Conservation (phyloP, 2,329 filamentous ascomycete genomes). For the Trichoderma hamatum region DNA sequence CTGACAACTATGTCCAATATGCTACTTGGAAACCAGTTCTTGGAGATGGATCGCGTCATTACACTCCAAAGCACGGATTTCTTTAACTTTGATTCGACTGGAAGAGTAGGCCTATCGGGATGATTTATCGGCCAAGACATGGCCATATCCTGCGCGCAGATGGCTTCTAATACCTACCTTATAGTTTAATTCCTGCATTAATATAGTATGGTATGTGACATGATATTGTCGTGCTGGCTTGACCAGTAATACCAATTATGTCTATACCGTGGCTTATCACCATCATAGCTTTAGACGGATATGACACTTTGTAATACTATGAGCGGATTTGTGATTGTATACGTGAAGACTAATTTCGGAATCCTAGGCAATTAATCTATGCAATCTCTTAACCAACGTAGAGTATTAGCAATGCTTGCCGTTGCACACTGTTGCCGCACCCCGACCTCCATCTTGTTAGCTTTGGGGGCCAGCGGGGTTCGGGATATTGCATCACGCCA, state of each 20-base stretch:
- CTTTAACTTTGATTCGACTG: constrained; percentile 6
- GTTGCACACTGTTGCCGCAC: not conserved
- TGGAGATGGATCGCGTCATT: constrained; percentile 23
- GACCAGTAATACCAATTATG: not conserved
- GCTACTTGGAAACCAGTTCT: constrained; percentile 17
- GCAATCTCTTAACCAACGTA: not conserved
- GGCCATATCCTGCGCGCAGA: not conserved
- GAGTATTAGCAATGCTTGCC: too few relatives aligned
- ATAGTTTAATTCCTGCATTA: not conserved
- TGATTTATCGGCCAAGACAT: not conserved
- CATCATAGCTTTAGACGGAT: too few relatives aligned
- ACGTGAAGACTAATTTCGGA: not conserved
- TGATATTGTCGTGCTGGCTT: not conserved
- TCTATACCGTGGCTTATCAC: not conserved
- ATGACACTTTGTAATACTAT: not conserved
- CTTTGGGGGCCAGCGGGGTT: not conserved
- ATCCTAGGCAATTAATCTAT: not conserved
- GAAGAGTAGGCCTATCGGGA: constrained; percentile 1
- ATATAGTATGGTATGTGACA: not conserved
- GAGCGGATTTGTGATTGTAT: not conserved
- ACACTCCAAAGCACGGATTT: constrained; percentile 12
- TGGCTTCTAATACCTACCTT: not conserved
- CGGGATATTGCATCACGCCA: not conserved
- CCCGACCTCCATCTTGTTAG: not conserved
- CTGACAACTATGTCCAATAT: constrained; percentile 20